These are phyloP conservation scores for Penicillium longicatenatum DNA, from an alignment of 495 filamentous ascomycete genomes.

Conservation along the genomic window DNA sequence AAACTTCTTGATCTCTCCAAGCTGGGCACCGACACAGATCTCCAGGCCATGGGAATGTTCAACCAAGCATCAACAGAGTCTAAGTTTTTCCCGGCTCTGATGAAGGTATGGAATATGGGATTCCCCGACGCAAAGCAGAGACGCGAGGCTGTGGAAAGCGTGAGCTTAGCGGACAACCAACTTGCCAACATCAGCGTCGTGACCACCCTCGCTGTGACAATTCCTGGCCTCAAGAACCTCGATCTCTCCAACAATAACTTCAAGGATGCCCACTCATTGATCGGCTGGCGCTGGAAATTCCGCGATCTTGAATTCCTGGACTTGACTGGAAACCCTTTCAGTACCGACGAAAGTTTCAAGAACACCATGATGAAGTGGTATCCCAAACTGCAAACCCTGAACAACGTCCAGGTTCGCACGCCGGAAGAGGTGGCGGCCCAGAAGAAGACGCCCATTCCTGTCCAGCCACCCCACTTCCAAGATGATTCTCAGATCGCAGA, in stretches of 20 bases:
- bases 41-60: constrained; percentile 76
- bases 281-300: constrained; percentile 76
- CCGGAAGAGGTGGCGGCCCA: constrained; percentile 61
- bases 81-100: constrained; percentile 88
- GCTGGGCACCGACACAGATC: constrained; percentile 66
- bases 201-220: constrained; percentile 67
- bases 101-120: constrained; percentile 73
- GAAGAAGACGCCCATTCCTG: constrained; percentile 65
- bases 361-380: constrained; percentile 79
- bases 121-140: constrained; percentile 68
- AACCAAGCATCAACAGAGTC: constrained; percentile 65
- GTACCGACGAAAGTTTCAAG: constrained; percentile 60
- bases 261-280: constrained; percentile 55
- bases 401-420: constrained; percentile 69
- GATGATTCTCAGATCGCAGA: constrained; percentile 76
- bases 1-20: constrained; percentile 82
- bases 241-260: constrained; percentile 83
- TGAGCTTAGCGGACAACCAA: constrained; percentile 76
- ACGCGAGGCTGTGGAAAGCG: constrained; percentile 70
- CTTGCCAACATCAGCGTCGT: constrained; percentile 70
- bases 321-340: constrained; percentile 74
- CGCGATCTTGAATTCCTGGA: constrained; percentile 75
- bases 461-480: constrained; percentile 67
- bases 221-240: constrained; percentile 81
- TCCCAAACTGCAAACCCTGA: constrained; percentile 71